phyloP scores from a whole-genome alignment of 805 yeast species.

The Lachancea meyersii region DNA sequence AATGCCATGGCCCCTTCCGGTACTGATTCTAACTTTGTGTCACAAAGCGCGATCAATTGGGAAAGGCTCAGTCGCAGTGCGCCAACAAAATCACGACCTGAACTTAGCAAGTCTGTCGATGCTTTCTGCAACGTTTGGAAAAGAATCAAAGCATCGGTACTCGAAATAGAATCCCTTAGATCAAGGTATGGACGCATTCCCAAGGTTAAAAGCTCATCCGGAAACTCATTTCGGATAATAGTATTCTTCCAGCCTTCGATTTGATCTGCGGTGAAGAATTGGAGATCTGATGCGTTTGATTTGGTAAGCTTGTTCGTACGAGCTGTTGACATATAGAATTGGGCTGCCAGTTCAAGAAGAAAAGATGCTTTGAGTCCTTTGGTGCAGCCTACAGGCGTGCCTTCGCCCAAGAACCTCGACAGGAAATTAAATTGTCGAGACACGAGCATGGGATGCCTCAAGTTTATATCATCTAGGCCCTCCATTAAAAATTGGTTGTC shows the following conservation, averaged over 20 bases:
- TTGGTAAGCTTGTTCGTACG: neutral
- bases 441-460: neutral
- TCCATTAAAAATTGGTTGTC: neutral
- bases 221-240: neutral
- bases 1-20: neutral
- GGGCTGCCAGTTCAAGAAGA: neutral
- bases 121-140: neutral
- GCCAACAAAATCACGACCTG: neutral
- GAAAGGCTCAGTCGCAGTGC: neutral
- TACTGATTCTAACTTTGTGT: neutral
- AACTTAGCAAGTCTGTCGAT: neutral
- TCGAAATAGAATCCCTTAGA: too few species aligned
- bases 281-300: too few species aligned
- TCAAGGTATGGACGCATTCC: neutral
- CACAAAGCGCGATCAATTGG: neutral
- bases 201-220: neutral
- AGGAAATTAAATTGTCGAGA: neutral
- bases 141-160: conserved; percentile 1
- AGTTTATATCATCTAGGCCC: neutral
- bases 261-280: neutral
- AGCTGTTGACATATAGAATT: neutral
- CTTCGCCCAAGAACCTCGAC: neutral
- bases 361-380: neutral
- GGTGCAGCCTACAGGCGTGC: neutral
- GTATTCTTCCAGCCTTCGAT: conserved; percentile 2